These are phyloP conservation scores for Melampsora larici-populina DNA, from an alignment of 1,284 basidiomycete genomes.

Conservation along the genomic window DNA sequence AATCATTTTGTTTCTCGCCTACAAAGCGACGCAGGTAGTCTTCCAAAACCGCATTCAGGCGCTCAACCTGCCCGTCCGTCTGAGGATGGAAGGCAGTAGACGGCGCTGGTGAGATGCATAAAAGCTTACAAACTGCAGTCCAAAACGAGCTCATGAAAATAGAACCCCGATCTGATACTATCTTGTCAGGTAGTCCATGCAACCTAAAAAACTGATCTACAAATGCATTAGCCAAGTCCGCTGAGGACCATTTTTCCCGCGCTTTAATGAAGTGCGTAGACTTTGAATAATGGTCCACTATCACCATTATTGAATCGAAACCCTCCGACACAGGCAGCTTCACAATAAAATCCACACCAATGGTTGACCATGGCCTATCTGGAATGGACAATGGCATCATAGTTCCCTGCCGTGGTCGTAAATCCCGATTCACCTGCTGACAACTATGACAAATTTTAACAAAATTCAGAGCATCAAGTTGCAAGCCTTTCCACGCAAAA, in stretches of 20 bases:
- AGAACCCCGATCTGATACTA: no score
- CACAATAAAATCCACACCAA: conserved; percentile 59
- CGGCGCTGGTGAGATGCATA: not conserved
- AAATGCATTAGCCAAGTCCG: not conserved
- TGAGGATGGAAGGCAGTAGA: conserved; percentile 21
- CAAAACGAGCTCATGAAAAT: conserved; percentile 5
- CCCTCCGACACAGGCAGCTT: conserved; percentile 55
- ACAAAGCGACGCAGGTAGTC: conserved; percentile 48
- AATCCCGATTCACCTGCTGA: not conserved
- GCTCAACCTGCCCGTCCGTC: no score
- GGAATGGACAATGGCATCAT: conserved; percentile 54
- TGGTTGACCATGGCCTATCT: conserved; percentile 54
- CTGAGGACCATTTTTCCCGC: not conserved
- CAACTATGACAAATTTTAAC: conserved; percentile 6
- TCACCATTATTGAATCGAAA: conserved; percentile 56
- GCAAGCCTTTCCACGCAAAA: conserved; percentile 7
- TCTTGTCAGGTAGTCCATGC: conserved; percentile 20
- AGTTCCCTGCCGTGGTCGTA: conserved; percentile 48
- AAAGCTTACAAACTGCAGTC: not conserved
- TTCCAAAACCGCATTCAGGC: conserved; percentile 15
- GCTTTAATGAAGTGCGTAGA: conserved; percentile 52
- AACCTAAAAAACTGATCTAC: not conserved
- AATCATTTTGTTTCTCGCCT: conserved; percentile 44
- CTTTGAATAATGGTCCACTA: conserved; percentile 58
- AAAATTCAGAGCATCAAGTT: conserved; percentile 1